phyloP scores from a whole-genome alignment of 106 monocot species.

The Acorus calamus region DNA sequence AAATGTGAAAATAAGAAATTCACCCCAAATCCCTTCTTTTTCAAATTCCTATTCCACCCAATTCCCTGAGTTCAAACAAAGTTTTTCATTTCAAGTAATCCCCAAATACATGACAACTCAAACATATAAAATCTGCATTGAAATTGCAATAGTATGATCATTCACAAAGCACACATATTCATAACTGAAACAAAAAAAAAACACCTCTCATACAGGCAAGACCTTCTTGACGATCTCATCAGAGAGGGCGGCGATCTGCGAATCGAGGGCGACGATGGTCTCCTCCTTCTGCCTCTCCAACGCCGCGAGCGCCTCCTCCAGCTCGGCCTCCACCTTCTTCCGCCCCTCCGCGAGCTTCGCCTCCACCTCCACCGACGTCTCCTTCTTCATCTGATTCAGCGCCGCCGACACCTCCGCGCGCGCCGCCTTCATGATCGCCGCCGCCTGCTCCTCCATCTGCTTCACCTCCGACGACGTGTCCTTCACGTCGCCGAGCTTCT shows the following conservation, averaged over 20 bases:
- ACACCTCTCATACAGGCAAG: slow-evolving; percentile 18
- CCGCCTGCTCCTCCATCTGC: slow-evolving; percentile 79
- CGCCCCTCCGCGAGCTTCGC: slow-evolving; percentile 53
- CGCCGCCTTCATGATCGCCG: slow-evolving; percentile 82
- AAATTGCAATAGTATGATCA: no score
- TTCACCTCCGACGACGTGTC: slow-evolving; percentile 91
- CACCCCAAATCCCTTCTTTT: no score
- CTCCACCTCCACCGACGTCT: slow-evolving; percentile 73
- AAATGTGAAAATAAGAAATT: no score
- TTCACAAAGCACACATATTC: no score
- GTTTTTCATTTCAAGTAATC: no score
- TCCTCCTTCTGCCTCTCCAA: slow-evolving; percentile 87
- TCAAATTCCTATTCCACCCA: no score
- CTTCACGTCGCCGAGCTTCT: slow-evolving; percentile 73
- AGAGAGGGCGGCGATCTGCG: slow-evolving; percentile 75
- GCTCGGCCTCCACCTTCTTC: slow-evolving; percentile 71
- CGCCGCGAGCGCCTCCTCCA: slow-evolving; percentile 52
- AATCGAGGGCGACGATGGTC: slow-evolving; percentile 61
- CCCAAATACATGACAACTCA: no score
- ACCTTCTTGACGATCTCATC: slow-evolving; percentile 90
- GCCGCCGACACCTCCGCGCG: slow-evolving; percentile 87
- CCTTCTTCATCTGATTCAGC: slow-evolving; percentile 96
- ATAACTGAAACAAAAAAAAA: no score
- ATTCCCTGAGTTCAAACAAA: no score
- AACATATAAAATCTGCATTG: no score